Evolutionary conservation across 2,329 filamentous ascomycete genomes (phyloP).

Genomic region (Fusarium napiforme): DNA sequence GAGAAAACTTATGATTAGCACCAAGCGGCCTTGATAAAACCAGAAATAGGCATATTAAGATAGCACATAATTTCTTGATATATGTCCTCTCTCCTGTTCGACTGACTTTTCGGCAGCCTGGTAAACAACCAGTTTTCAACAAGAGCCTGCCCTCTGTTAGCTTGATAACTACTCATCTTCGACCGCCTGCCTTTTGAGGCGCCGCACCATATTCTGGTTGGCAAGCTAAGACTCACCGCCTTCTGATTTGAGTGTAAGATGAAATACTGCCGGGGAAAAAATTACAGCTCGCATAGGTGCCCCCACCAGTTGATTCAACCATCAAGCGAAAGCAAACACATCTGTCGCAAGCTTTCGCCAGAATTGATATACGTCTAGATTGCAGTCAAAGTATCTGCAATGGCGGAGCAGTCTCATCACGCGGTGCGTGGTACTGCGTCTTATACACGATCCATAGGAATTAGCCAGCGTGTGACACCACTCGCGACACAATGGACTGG

Average conservation of each 20-base stretch:
- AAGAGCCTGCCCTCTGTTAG: neutral
- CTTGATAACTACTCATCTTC: neutral
- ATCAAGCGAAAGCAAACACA: constrained; percentile 26
- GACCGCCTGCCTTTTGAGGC: constrained; percentile 41
- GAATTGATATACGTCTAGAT: constrained; percentile 14
- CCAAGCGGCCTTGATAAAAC: neutral
- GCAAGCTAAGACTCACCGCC: constrained; percentile 25
- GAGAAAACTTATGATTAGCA: neutral
- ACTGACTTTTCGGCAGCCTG: neutral
- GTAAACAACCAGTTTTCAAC: neutral
- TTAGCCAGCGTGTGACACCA: constrained; percentile 54
- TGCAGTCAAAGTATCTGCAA: constrained; percentile 22
- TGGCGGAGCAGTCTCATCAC: constrained; percentile 49
- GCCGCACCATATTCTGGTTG: neutral
- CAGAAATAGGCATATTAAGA: neutral
- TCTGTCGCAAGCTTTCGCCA: constrained; percentile 15
- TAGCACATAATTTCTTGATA: too few relatives aligned
- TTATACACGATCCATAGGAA: constrained; percentile 52
- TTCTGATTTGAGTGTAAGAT: neutral
- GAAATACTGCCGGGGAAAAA: constrained; percentile 43
- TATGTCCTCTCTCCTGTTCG: neutral
- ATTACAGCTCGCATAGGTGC: constrained; percentile 34
- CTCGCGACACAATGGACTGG: constrained; percentile 53
- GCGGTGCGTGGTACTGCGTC: constrained; percentile 47
- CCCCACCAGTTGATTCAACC: constrained; percentile 27